Percentiles rank a stretch among this genome's conserved stretches.
Evolutionary conservation across 768 basidiomycete genomes (phyloP).

Genomic region (Mycena vulgaris): DNA sequence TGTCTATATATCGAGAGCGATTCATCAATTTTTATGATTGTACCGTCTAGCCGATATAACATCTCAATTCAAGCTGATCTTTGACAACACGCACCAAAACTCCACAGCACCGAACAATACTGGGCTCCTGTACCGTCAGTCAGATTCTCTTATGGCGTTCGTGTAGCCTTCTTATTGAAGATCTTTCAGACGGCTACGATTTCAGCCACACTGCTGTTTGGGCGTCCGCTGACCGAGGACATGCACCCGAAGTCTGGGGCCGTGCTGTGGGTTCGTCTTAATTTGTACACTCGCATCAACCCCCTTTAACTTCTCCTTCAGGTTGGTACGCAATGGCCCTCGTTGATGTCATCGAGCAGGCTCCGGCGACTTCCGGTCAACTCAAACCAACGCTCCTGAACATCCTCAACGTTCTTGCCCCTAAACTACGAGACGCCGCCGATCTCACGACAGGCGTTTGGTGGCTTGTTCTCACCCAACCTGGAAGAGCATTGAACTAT

Average conservation of each 20-base stretch:
- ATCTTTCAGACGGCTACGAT: slow-evolving; percentile 59
- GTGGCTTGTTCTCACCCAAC: slow-evolving; percentile 68
- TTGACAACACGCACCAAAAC: slow-evolving; percentile 58
- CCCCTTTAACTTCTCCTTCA: background rate
- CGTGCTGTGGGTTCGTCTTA: slow-evolving; percentile 57
- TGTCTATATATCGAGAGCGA: background rate
- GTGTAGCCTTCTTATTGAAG: background rate
- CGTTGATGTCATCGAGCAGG: slow-evolving; percentile 60
- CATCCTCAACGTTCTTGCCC: slow-evolving; percentile 53
- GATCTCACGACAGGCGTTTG: slow-evolving; percentile 59
- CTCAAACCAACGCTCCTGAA: slow-evolving; percentile 50
- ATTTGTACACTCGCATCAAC: too few relatives aligned
- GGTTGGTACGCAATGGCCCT: slow-evolving; percentile 64
- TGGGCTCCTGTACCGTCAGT: slow-evolving; percentile 57
- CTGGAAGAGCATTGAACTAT: slow-evolving; percentile 61
- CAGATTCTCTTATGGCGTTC: background rate
- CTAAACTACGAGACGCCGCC: slow-evolving; percentile 55
- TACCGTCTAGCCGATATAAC: slow-evolving; percentile 45
- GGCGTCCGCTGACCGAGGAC: slow-evolving; percentile 62
- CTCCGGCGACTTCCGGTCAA: slow-evolving; percentile 48
- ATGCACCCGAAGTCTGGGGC: slow-evolving; percentile 66
- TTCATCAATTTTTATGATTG: background rate
- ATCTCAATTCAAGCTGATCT: slow-evolving; percentile 60
- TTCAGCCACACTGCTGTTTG: slow-evolving; percentile 59
- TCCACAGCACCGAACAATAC: slow-evolving; percentile 55